Evolutionary conservation across 2,329 filamentous ascomycete genomes (phyloP), one percentile per base, ranked within the genome.

Genomic region (Plectosphaerella cucumerina): DNA sequence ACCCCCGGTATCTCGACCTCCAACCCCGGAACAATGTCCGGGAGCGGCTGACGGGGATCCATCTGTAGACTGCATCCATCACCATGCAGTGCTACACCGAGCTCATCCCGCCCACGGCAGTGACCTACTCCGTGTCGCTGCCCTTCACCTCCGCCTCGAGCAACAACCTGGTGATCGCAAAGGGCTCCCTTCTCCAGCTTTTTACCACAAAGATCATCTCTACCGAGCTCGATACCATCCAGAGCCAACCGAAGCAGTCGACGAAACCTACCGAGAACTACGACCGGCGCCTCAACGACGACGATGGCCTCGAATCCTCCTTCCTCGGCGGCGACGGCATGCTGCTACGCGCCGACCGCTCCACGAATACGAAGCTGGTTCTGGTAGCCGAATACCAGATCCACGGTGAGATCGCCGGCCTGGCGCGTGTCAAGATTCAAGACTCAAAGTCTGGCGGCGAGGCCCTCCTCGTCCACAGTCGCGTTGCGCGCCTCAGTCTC

Each of bases 61-160:
- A 42, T 20, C n/a, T 18, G 39, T 42, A 42, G 39, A 42, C 53
- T 71, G 70, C 59, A 63, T 57, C 60, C 61, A 66, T 63, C 56
- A 58, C 59, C 45, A 97, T 97, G 93, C 93, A 97, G 82, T 96
- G 90, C 78, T 97, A 97, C 74, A 92, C 90, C 65, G 94, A 99
- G 79, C 80, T 99, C 68, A 85, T 90, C 69, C 89, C 93, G 75
- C 92, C 94, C 50, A 95, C 92, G 68, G 92, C 92, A 67, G 91
- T 97, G 72, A 92, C 90, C 63, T 88, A 96, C 73, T 90, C 92
- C 57, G 73, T 97, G 63, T 81, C 78, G 53, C 73, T 96, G 39
- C 83, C 91, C 34, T 91, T 99, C 65, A 78, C 87, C 44, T 87
- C 87, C 44, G 72, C 89, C 47, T 80, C 85, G 57, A 84, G 88